A percentile compares a stretch with the other conserved stretches of the same genome.
Evolutionary conservation across 441 rosid genomes (phyloP).

Genomic region (Adansonia grandidieri): DNA sequence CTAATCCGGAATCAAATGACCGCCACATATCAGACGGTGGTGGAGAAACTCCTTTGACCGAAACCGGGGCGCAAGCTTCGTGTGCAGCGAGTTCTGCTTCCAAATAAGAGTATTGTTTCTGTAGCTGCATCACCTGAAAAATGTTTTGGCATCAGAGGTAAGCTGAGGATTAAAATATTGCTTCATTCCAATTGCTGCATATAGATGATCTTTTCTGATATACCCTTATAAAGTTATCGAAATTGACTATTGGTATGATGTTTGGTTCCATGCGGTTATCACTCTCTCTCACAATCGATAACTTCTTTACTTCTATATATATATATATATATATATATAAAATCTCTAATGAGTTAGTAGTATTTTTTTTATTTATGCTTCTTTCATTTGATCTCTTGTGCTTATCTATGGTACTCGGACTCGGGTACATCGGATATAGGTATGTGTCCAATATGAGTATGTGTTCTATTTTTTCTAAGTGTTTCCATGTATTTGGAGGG

Average conservation of each 20-base stretch:
- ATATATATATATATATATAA: not conserved
- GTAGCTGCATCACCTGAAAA: constrained; percentile 27
- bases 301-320: not conserved
- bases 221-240: not conserved
- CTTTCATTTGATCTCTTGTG: not conserved
- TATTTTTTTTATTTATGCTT: not conserved
- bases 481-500: no score
- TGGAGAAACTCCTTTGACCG: constrained; percentile 36
- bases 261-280: not conserved
- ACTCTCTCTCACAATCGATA: not conserved
- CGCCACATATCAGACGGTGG: constrained; percentile 38
- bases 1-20: constrained; percentile 36
- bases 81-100: constrained; percentile 60
- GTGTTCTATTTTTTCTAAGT: no score
- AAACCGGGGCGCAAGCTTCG: constrained; percentile 43
- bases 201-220: not conserved
- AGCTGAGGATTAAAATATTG: not conserved
- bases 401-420: not conserved
- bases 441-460: no score
- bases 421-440: no score
- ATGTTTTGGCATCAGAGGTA: constrained; percentile 5
- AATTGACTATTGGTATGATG: not conserved
- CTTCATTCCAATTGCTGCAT: not conserved
- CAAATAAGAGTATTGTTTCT: constrained; percentile 35
- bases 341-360: no score